Base-by-base conservation (phyloP, 164 flowering plant species). In the Taxillus chinensis region DNA sequence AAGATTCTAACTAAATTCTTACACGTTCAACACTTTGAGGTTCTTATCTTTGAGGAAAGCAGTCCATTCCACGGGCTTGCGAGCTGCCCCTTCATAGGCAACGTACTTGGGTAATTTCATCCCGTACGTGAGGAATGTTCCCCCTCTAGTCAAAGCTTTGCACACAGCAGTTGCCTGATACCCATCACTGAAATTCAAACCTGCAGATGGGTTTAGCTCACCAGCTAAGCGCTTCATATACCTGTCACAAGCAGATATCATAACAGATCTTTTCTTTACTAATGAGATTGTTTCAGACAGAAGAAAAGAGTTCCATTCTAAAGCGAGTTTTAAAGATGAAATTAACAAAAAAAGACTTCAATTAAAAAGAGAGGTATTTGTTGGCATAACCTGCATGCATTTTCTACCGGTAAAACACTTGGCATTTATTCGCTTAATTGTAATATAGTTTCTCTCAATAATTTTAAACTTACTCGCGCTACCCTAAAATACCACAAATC, bases 61-160 rank as follows among this genome's bases (percentile, higher is more conserved):
- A 39, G 53, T 59, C 77, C 77, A 73, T 15, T 73, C 77, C 45
- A 73, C 71, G 7, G 63, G 71, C 48, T 74, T 74, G 39, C 73
- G 73, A 42, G 63, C 53, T 27, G 63, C 52, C 46, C 63, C 63
- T 3, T 60, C 63, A 8, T 60, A 60, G n/a, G 63, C 63, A 38
- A 60, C 63, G 46, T 45, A 46, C 54, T 45, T 60, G 41, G 63
- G 63, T 8, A 60, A 49, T 38, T 64, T 67, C 64, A 70, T 74
- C 43, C 61, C 71, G 62, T 61, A 62, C 3, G 68, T 74, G 17
- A 74, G 51, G 40, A 67, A 73, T 55, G 66, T 64, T 12, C 76
- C 76, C 7, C 51, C 51, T 8, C 51, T 48, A 48, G 14, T 48
- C 14, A 48, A 11, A 8, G 51, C 51, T 12, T 48, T 61, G 55